A percentile compares a stretch with the other conserved stretches of the same genome.
Conservation (phyloP, 2,329 filamentous ascomycete genomes). For the Pseudovirgaria hyperparasitica region DNA sequence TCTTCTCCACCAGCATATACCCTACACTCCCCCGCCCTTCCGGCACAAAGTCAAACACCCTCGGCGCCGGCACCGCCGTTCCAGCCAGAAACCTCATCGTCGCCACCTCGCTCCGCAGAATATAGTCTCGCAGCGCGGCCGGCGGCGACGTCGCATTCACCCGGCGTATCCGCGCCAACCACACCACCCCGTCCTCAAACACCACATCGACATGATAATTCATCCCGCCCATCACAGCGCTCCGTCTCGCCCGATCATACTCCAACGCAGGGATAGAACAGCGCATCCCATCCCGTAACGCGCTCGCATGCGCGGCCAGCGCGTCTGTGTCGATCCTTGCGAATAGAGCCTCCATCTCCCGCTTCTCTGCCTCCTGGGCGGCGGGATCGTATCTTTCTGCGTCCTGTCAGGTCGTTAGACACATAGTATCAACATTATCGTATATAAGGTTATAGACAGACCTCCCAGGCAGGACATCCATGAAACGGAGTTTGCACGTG, state of each 20-base stretch:
- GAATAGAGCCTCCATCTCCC: constrained; percentile 18
- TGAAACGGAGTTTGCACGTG: constrained; percentile 4
- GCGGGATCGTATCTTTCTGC: constrained; percentile 21
- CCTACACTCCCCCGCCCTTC: constrained; percentile 3
- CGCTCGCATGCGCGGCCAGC: constrained; percentile 24
- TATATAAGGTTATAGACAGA: constrained; percentile 2
- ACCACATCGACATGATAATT: constrained; percentile 32
- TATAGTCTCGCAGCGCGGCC: constrained; percentile 4
- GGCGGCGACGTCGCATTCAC: constrained; percentile 6
- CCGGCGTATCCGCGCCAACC: constrained; percentile 29
- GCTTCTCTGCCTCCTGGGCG: constrained; percentile 19
- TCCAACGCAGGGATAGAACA: constrained; percentile 24
- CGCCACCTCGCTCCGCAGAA: constrained; percentile 6
- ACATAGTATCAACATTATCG: constrained; percentile 1
- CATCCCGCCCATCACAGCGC: constrained; percentile 32
- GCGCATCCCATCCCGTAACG: constrained; percentile 21
- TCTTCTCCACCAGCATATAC: constrained; percentile 23
- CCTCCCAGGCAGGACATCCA: constrained; percentile 5
- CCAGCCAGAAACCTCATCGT: constrained; percentile 6
- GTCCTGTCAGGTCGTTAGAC: constrained; percentile 17
- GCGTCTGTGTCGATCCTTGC: constrained; percentile 23
- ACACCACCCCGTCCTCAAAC: constrained; percentile 31
- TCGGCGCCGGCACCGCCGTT: constrained; percentile 5
- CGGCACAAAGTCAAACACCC: constrained; percentile 5
- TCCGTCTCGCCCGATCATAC: constrained; percentile 22